Evolutionary conservation across 139 green algal species (phyloP).

Genomic region (Desmodesmus armatus): DNA sequence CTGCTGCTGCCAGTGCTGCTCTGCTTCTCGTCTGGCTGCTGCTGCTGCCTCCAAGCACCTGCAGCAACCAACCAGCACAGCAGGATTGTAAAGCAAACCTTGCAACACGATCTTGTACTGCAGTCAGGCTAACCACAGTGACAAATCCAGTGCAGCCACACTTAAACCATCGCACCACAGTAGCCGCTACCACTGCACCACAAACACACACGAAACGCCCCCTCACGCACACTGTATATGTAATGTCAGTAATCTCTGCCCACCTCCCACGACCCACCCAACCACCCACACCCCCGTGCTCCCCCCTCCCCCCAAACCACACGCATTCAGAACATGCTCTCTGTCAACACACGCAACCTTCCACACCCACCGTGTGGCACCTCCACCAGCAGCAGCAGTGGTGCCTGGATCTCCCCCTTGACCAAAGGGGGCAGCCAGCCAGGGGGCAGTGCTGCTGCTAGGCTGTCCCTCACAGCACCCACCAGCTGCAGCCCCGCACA

Average conservation of each 20-base stretch:
- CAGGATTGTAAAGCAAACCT: neutral
- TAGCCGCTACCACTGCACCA: too few species aligned
- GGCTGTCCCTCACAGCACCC: neutral
- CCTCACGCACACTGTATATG: too few species aligned
- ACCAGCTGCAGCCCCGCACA: neutral
- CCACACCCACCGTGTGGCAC: neutral
- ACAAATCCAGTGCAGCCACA: neutral
- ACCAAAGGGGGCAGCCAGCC: neutral
- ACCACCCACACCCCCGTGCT: neutral
- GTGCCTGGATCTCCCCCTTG: neutral
- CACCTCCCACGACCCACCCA: too few species aligned
- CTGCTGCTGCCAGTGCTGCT: conserved; percentile 4
- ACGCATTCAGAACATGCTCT: neutral
- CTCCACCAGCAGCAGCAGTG: conserved; percentile 25
- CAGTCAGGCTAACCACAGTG: neutral
- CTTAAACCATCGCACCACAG: too few species aligned
- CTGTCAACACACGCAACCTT: neutral
- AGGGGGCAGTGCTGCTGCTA: neutral
- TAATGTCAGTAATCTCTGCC: too few species aligned
- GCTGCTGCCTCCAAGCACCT: conserved; percentile 17
- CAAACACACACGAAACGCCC: too few species aligned
- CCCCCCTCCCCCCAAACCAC: neutral
- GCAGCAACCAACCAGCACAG: neutral
- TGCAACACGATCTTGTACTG: neutral
- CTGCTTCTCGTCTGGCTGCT: neutral